phyloP scores from a whole-genome alignment of 2,329 filamentous ascomycete species.

The Plenodomus lindquistii region DNA sequence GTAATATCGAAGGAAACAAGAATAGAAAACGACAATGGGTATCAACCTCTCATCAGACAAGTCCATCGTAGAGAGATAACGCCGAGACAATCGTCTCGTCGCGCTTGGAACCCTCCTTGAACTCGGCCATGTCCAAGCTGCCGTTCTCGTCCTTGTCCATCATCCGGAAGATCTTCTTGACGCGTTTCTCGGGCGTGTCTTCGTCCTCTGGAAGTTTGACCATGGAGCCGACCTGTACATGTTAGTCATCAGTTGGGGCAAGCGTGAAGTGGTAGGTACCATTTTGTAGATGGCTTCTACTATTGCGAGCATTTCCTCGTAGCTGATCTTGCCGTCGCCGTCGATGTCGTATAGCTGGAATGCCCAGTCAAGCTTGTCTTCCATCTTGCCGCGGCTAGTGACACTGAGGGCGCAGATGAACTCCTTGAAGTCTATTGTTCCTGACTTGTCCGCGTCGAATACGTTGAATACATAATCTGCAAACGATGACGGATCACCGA shows the following conservation, averaged over 20 bases:
- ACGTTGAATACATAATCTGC: slow-evolving; percentile 99
- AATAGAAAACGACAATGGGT: slow-evolving; percentile 35
- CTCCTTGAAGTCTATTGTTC: slow-evolving; percentile 98
- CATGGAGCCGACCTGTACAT: slow-evolving; percentile 87
- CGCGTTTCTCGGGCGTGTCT: slow-evolving; percentile 97
- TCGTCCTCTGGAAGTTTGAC: slow-evolving; percentile 98
- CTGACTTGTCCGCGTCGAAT: slow-evolving; percentile 96
- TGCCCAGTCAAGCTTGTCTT: slow-evolving; percentile 99
- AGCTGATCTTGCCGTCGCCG: slow-evolving; percentile 97
- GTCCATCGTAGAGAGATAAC: slow-evolving; percentile 90
- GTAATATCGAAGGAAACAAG: slow-evolving; percentile 46
- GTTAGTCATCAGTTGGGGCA: slow-evolving; percentile 16
- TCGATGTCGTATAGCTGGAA: slow-evolving; percentile 99
- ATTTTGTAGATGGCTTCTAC: slow-evolving; percentile 99
- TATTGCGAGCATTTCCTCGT: slow-evolving; percentile 98
- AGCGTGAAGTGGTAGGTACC: slow-evolving; percentile 57
- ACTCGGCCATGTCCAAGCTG: slow-evolving; percentile 93
- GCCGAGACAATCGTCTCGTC: slow-evolving; percentile 99
- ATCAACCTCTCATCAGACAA: slow-evolving; percentile 64
- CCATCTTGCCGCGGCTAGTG: slow-evolving; percentile 96
- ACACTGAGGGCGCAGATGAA: slow-evolving; percentile 98
- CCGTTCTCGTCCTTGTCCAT: slow-evolving; percentile 99
- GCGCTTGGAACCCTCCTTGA: slow-evolving; percentile 98
- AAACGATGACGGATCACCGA: slow-evolving; percentile 95
- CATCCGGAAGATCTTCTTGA: slow-evolving; percentile 98